A percentile compares a stretch with the other conserved stretches of the same genome.
phyloP scores from a whole-genome alignment of 495 filamentous ascomycete genomes.

The Barbatosphaeria neglecta region DNA sequence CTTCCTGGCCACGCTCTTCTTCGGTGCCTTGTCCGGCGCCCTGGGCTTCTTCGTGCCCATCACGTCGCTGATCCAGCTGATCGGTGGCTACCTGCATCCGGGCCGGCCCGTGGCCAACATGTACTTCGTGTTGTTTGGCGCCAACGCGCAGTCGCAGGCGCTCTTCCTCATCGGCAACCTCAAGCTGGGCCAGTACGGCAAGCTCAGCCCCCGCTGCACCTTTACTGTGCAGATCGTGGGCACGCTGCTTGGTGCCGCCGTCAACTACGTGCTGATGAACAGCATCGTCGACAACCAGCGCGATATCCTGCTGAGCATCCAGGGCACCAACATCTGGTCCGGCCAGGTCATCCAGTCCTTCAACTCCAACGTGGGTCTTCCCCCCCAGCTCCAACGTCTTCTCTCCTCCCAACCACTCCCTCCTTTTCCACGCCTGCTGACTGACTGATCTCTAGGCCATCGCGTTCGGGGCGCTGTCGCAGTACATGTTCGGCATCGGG shows the following conservation, averaged over 20 bases:
- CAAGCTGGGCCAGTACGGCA: slow-evolving; percentile 24
- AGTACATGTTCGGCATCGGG: slow-evolving; percentile 16
- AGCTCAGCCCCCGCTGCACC: slow-evolving; percentile 29
- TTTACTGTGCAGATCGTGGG: slow-evolving; percentile 23
- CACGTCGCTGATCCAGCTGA: slow-evolving; percentile 21
- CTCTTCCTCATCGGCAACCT: slow-evolving; percentile 24
- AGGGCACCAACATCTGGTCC: slow-evolving; percentile 25
- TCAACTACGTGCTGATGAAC: slow-evolving; percentile 29
- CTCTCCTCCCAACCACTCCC: background rate
- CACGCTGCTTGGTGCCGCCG: slow-evolving; percentile 19
- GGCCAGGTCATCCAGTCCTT: slow-evolving; percentile 22
- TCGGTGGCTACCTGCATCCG: slow-evolving; percentile 16
- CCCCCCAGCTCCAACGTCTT: background rate
- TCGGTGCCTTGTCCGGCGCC: slow-evolving; percentile 19
- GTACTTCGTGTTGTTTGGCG: slow-evolving; percentile 19
- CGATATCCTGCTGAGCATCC: slow-evolving; percentile 15
- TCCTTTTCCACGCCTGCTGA: slow-evolving; percentile 1
- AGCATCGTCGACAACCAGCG: slow-evolving; percentile 17
- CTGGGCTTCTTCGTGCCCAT: slow-evolving; percentile 22
- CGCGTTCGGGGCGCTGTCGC: slow-evolving; percentile 3
- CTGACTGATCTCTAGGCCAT: slow-evolving; percentile 4
- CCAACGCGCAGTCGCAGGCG: slow-evolving; percentile 13
- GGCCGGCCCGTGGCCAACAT: slow-evolving; percentile 22
- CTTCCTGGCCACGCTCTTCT: slow-evolving; percentile 16
- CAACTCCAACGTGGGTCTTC: slow-evolving; percentile 15